Percentiles rank a stretch among this genome's conserved stretches.
Conservation (phyloP, 1,139 yeast species). For the Debaryomyces coudertii region DNA sequence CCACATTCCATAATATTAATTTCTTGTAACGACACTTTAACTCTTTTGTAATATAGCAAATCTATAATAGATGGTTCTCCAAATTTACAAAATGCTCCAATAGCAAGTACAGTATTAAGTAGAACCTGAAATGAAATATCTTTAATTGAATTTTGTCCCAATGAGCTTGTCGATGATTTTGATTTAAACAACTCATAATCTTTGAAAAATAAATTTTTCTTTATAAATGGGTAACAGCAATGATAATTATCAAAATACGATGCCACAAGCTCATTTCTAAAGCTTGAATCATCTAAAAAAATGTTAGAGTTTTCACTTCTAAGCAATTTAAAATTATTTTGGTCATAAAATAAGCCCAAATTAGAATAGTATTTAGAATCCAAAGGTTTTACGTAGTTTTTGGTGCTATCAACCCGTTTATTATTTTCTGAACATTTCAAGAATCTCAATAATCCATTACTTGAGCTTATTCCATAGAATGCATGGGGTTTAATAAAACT, state of each 20-base stretch:
- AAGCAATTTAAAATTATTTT: constrained; percentile 18
- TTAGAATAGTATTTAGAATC: constrained; percentile 13
- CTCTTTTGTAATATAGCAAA: constrained; percentile 21
- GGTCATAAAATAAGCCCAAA: constrained; percentile 17
- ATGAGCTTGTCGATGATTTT: constrained; percentile 7
- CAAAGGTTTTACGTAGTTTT: constrained; percentile 16
- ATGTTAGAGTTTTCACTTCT: constrained; percentile 22
- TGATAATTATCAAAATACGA: constrained; percentile 22
- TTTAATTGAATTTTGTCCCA: constrained; percentile 5
- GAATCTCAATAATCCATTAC: constrained; percentile 46
- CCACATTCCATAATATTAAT: constrained; percentile 39
- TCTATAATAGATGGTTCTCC: constrained; percentile 24
- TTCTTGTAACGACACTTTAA: constrained; percentile 18
- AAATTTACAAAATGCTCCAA: constrained; percentile 26
- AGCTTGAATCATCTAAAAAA: constrained; percentile 19
- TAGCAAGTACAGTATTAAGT: constrained; percentile 24
- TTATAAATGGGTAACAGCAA: constrained; percentile 59
- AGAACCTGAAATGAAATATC: constrained; percentile 27
- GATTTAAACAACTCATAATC: constrained; percentile 33
- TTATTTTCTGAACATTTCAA: constrained; percentile 22
- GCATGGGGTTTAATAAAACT: constrained; percentile 53
- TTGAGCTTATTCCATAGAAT: constrained; percentile 63
- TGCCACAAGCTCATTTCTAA: constrained; percentile 20
- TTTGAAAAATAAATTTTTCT: constrained; percentile 54
- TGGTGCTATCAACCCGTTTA: constrained; percentile 22